Conservation (phyloP, 495 filamentous ascomycete genomes). For the Xylaria intraflava region DNA sequence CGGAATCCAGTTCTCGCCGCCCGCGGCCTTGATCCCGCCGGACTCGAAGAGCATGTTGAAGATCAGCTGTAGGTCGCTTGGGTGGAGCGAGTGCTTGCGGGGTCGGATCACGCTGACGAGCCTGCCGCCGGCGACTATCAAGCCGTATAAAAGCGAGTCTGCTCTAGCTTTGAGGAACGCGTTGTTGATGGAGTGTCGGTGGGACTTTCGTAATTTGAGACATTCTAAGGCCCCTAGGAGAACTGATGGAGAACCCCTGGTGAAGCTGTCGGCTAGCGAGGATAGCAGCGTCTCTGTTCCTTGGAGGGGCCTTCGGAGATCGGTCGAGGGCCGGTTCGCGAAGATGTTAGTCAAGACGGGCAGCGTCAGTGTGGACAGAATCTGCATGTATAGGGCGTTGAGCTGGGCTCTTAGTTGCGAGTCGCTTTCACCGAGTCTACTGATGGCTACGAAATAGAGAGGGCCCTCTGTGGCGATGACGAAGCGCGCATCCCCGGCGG, state of each 20-base stretch:
- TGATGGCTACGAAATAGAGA: conserved; percentile 89
- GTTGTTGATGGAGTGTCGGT: conserved; percentile 80
- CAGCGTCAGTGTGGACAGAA: conserved; percentile 87
- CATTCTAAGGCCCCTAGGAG: conserved; percentile 89
- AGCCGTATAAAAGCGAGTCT: conserved; percentile 77
- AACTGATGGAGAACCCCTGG: conserved; percentile 79
- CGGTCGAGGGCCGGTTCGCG: conserved; percentile 80
- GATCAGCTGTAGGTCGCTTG: conserved; percentile 89
- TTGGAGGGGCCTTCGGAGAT: conserved; percentile 85
- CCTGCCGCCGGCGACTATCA: conserved; percentile 88
- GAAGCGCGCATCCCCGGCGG: conserved; percentile 75
- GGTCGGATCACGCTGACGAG: conserved; percentile 92
- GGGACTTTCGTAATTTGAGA: conserved; percentile 75
- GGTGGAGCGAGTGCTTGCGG: conserved; percentile 91
- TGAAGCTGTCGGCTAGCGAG: conserved; percentile 89
- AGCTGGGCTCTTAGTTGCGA: conserved; percentile 79
- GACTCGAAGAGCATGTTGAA: conserved; percentile 99
- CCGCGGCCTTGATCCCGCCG: conserved; percentile 72
- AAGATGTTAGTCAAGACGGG: conserved; percentile 87
- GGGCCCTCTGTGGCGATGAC: conserved; percentile 76
- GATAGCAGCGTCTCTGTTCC: conserved; percentile 90
- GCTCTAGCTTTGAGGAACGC: conserved; percentile 70
- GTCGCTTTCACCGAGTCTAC: conserved; percentile 84
- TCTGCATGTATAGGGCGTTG: conserved; percentile 95
- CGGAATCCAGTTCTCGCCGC: conserved; percentile 96